Conservation (phyloP, 108 stramenopile species). For the Stephanodiscus triporus region DNA sequence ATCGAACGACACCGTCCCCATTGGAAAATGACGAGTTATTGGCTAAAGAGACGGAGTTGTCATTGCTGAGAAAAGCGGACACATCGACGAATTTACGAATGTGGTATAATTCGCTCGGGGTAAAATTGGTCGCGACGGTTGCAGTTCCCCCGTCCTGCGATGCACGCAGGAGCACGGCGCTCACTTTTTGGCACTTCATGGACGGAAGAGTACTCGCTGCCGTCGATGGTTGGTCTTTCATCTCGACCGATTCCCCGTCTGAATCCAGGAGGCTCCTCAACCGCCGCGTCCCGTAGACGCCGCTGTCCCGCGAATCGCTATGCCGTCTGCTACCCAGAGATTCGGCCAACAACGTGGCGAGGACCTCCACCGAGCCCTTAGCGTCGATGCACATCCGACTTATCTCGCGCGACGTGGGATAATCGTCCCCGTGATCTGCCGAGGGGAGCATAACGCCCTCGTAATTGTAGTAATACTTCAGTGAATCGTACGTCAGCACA, state of each 20-base stretch:
- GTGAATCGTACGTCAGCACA: constrained; percentile 61
- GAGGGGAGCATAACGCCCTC: constrained; percentile 53
- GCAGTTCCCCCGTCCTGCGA: constrained; percentile 5
- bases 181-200: constrained; percentile 24
- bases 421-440: constrained; percentile 1
- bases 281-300: constrained; percentile 15
- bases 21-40: neutral
- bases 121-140: neutral
- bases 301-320: neutral
- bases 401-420: neutral
- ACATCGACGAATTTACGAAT: constrained; percentile 14
- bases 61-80: neutral
- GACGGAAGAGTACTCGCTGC: neutral
- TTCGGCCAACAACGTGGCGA: constrained; percentile 27
- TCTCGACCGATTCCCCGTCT: neutral
- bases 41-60: neutral
- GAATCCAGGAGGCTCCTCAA: neutral
- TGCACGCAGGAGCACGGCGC: constrained; percentile 10
- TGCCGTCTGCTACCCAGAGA: neutral
- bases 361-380: constrained; percentile 16
- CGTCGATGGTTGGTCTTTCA: neutral
- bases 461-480: constrained; percentile 76
- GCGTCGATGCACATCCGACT: constrained; percentile 31
- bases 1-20: neutral
- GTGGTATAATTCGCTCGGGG: constrained; percentile 2